Evolutionary conservation across 176 grass and related monocot genomes (phyloP).

Genomic region (Tillandsia fasciculata): DNA sequence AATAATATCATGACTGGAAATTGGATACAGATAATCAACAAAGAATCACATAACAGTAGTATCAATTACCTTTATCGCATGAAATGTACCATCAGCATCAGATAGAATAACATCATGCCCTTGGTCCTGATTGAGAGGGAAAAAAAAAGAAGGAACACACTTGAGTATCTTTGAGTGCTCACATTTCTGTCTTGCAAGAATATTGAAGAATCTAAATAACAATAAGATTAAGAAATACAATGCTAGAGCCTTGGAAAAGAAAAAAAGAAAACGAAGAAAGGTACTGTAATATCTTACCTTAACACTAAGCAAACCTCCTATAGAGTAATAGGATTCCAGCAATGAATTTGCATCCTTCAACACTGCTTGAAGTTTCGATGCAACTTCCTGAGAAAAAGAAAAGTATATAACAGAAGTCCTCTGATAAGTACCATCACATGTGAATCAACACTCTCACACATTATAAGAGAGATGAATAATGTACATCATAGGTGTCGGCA

Average conservation of each 20-base stretch:
- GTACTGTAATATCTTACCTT: slow-evolving; percentile 36
- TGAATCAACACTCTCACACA: slow-evolving; percentile 6
- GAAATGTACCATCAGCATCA: slow-evolving; percentile 67
- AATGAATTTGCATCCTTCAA: slow-evolving; percentile 73
- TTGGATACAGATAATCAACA: not conserved
- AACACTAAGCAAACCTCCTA: slow-evolving; percentile 55
- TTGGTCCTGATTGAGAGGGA: slow-evolving; percentile 41
- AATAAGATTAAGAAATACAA: not conserved
- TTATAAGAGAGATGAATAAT: not conserved
- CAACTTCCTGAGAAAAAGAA: slow-evolving; percentile 45
- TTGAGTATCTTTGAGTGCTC: not conserved
- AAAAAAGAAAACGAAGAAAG: not conserved
- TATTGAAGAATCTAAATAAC: not conserved
- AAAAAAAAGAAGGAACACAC: not conserved
- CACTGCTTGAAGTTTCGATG: slow-evolving; percentile 40
- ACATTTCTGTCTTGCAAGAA: not conserved
- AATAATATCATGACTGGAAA: slow-evolving; percentile 24
- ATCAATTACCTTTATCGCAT: slow-evolving; percentile 69
- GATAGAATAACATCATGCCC: slow-evolving; percentile 45
- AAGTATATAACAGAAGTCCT: not conserved
- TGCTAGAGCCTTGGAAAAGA: too few relatives aligned
- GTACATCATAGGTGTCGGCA: slow-evolving; percentile 33
- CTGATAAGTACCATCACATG: slow-evolving; percentile 9
- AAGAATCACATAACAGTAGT: slow-evolving; percentile 1
- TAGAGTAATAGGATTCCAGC: slow-evolving; percentile 68